Conservation (phyloP, 169 alveolate species). For the Theileria annulata region DNA sequence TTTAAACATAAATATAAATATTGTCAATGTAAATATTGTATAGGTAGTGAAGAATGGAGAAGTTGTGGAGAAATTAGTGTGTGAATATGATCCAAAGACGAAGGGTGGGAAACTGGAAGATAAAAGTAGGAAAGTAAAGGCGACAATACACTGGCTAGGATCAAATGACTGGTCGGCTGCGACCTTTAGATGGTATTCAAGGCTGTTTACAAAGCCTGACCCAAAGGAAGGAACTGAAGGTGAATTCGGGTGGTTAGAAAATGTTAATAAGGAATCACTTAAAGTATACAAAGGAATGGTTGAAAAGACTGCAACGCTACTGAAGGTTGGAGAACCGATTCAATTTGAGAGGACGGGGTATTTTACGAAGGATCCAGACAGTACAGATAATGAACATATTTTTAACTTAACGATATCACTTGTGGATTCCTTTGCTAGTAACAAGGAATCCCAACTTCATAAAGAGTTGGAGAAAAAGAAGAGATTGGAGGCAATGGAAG, state of each 20-base stretch:
- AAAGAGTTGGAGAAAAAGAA: conserved; percentile 64
- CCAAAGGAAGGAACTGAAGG: conserved; percentile 76
- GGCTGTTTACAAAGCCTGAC: conserved; percentile 79
- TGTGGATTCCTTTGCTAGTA: conserved; percentile 67
- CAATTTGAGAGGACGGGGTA: conserved; percentile 86
- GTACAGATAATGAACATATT: conserved; percentile 61
- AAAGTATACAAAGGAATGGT: conserved; percentile 62
- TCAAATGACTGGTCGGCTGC: conserved; percentile 66
- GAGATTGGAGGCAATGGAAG: conserved; percentile 48
- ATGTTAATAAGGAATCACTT: conserved; percentile 78
- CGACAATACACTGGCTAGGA: conserved; percentile 83
- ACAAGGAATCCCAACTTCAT: conserved; percentile 38
- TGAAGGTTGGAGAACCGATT: conserved; percentile 73
- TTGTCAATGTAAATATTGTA: no score
- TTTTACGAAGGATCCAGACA: conserved; percentile 80
- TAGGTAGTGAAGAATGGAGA: conserved; percentile 61
- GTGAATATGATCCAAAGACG: conserved; percentile 80
- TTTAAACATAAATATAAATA: background rate
- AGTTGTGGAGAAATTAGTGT: conserved; percentile 64
- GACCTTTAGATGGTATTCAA: conserved; percentile 80
- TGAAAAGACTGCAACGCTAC: conserved; percentile 53
- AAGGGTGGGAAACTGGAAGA: conserved; percentile 71
- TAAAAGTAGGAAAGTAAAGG: conserved; percentile 77
- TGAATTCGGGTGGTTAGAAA: conserved; percentile 76
- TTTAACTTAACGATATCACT: conserved; percentile 75